Conservation (phyloP, 305 asterid genomes). For the Coffea humblotiana region DNA sequence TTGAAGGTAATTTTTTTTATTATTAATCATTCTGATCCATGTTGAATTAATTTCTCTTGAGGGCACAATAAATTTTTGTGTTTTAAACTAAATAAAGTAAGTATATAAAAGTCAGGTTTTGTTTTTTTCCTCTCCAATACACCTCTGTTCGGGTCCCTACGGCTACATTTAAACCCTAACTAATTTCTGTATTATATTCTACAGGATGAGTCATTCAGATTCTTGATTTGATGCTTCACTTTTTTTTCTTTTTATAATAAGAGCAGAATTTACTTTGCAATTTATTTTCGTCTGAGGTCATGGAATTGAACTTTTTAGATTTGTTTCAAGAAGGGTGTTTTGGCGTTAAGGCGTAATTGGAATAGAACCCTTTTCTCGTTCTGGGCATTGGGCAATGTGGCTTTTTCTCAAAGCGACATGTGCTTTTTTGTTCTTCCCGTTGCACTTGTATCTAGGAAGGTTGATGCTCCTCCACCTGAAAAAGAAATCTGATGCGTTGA, state of each 20-base stretch:
- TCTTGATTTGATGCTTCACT: not conserved
- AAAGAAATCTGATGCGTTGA: not conserved
- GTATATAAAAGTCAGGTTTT: not conserved
- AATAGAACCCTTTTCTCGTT: not conserved
- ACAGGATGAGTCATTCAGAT: not conserved
- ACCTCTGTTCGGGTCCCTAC: not conserved
- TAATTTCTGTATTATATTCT: not conserved
- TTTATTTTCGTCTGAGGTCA: not conserved
- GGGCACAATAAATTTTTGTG: not conserved
- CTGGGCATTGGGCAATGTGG: no score
- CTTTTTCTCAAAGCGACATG: no score
- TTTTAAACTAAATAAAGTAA: not conserved
- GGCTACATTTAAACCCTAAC: not conserved
- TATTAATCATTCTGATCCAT: not conserved
- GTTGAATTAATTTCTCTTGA: not conserved
- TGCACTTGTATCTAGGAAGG: not conserved
- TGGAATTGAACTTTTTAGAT: not conserved
- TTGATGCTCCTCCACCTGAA: not conserved
- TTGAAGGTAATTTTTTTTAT: conserved; percentile 35
- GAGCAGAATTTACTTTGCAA: not conserved
- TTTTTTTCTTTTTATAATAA: not conserved
- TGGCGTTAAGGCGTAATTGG: not conserved
- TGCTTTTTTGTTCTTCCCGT: not conserved
- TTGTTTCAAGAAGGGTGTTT: not conserved
- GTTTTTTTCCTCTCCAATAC: not conserved